Percentiles rank a stretch among this genome's conserved stretches.
These are phyloP conservation scores for Sungouiozyma intestinalis DNA, from an alignment of 805 yeast genomes.

Conservation along the genomic window DNA sequence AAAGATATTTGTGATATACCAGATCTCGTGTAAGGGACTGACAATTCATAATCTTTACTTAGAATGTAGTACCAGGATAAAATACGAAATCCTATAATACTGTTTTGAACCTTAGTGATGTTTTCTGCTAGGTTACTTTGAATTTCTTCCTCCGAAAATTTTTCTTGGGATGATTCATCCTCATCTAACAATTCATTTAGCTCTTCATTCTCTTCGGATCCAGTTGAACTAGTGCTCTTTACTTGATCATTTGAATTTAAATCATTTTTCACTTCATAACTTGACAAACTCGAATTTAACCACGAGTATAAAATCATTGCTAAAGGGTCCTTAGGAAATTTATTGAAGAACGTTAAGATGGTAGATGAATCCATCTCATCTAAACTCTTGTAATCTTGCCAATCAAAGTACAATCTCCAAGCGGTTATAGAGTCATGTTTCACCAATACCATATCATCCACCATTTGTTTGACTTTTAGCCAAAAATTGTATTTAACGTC, in stretches of 20 bases:
- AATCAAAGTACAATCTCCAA: slow-evolving; percentile 68
- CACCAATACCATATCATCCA: slow-evolving; percentile 64
- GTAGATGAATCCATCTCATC: slow-evolving; percentile 37
- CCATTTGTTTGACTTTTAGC: slow-evolving; percentile 41
- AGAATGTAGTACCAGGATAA: slow-evolving; percentile 50
- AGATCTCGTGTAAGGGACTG: slow-evolving; percentile 46
- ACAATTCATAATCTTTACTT: slow-evolving; percentile 51
- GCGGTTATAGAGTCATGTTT: slow-evolving; percentile 50
- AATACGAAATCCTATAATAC: slow-evolving; percentile 57
- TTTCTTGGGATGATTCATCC: slow-evolving; percentile 13
- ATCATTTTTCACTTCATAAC: slow-evolving; percentile 29
- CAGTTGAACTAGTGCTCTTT: slow-evolving; percentile 5
- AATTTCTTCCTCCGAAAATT: slow-evolving; percentile 35
- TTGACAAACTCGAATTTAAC: slow-evolving; percentile 56
- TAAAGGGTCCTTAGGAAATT: slow-evolving; percentile 52
- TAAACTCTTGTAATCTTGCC: slow-evolving; percentile 49
- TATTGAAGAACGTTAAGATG: slow-evolving; percentile 41
- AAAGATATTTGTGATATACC: slow-evolving; percentile 50
- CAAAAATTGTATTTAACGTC: slow-evolving; percentile 31
- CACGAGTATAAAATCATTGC: slow-evolving; percentile 55
- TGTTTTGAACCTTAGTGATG: slow-evolving; percentile 33
- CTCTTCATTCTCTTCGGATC: slow-evolving; percentile 13
- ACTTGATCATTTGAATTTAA: slow-evolving; percentile 3
- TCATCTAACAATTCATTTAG: slow-evolving; percentile 18
- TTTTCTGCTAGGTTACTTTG: slow-evolving; percentile 43